Conservation (phyloP, 768 basidiomycete species). For the Rhodotorula diobovata region DNA sequence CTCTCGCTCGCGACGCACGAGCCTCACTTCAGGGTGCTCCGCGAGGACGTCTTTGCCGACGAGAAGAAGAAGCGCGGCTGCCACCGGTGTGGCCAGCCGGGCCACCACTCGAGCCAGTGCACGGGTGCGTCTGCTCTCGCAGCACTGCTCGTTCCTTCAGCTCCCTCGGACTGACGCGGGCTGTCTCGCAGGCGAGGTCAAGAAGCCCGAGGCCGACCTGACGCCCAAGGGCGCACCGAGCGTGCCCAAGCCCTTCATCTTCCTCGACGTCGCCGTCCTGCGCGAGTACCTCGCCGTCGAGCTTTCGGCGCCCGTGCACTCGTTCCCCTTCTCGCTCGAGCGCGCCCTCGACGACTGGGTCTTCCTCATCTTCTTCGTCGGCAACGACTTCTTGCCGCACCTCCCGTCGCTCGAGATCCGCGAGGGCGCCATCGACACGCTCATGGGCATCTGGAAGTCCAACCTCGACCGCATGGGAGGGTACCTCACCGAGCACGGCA, state of each 20-base stretch:
- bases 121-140: conserved; percentile 54
- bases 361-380: conserved; percentile 98
- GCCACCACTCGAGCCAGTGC: conserved; percentile 93
- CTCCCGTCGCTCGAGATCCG: conserved; percentile 96
- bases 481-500: conserved; percentile 89
- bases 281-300: conserved; percentile 98
- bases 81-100: conserved; percentile 87
- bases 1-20: conserved; percentile 95
- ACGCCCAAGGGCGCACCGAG: conserved; percentile 50
- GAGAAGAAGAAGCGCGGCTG: conserved; percentile 67
- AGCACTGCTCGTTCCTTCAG: too few species aligned
- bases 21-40: conserved; percentile 91
- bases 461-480: conserved; percentile 95
- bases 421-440: conserved; percentile 96
- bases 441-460: conserved; percentile 90
- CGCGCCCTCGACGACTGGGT: conserved; percentile 99
- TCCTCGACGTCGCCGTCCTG: conserved; percentile 90
- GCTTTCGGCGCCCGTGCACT: conserved; percentile 68
- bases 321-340: conserved; percentile 88
- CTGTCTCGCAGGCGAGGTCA: conserved; percentile 54
- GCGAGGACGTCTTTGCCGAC: conserved; percentile 85
- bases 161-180: too few species aligned
- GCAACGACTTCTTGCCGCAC: conserved; percentile 98
- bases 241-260: conserved; percentile 95
- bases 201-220: conserved; percentile 55